phyloP scores from a whole-genome alignment of 352 stramenopile species.

The Phytophthora nicotianae region DNA sequence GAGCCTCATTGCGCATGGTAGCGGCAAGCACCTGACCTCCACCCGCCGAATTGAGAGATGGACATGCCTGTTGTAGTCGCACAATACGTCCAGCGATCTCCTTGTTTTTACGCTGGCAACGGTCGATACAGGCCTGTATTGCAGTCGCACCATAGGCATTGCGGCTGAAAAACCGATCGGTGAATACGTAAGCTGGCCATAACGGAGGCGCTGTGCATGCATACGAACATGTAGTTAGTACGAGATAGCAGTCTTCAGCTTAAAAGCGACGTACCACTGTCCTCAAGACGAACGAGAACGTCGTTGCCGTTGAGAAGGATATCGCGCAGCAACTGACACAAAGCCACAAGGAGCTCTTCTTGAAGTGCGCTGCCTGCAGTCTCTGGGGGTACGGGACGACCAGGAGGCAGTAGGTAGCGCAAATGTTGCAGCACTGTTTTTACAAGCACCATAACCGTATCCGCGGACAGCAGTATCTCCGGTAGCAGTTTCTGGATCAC shows the following conservation, averaged over 20 bases:
- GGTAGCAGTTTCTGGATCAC: conserved; percentile 76
- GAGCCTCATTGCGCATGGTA: conserved; percentile 73
- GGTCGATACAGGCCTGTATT: conserved; percentile 59
- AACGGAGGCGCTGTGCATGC: conserved; percentile 52
- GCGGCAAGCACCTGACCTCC: conserved; percentile 36
- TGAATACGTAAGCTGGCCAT: conserved; percentile 79
- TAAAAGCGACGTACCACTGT: conserved; percentile 62
- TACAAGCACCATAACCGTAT: conserved; percentile 65
- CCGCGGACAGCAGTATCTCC: conserved; percentile 65
- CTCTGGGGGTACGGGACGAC: conserved; percentile 42
- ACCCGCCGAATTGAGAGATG: conserved; percentile 30
- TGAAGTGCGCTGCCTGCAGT: conserved; percentile 51
- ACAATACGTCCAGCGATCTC: conserved; percentile 73
- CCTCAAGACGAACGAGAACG: conserved; percentile 77
- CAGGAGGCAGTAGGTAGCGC: conserved; percentile 73
- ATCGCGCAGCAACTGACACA: conserved; percentile 80
- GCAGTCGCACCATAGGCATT: conserved; percentile 46
- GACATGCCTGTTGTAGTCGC: conserved; percentile 65
- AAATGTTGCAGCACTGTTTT: conserved; percentile 83
- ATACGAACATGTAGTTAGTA: conserved; percentile 11
- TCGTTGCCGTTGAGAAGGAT: conserved; percentile 72
- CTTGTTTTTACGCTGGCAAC: conserved; percentile 52
- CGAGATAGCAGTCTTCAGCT: background rate
- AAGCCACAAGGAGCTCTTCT: conserved; percentile 68
- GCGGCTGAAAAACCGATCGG: conserved; percentile 72